Base-by-base conservation (phyloP, 2,329 filamentous ascomycete genomes). In the Beauveria pseudobassiana region DNA sequence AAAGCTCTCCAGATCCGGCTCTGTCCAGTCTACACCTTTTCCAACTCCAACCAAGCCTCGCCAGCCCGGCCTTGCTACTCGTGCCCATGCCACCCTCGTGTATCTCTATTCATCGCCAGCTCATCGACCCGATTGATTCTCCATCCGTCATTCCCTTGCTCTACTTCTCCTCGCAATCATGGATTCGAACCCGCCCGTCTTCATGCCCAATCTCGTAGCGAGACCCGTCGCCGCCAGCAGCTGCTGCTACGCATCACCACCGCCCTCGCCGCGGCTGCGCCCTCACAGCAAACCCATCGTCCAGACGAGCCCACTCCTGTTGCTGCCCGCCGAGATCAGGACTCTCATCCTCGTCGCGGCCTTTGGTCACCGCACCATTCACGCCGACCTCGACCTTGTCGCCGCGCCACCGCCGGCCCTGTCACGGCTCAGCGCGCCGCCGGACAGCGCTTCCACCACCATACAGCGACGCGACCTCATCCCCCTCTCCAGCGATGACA, bases 331-430 rank as follows among this genome's bases (percentile, higher is more conserved):
- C 16, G 58, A 61, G 20, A 40, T 61, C 28, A 48, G 50, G 20
- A 18, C 10, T 30, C 50, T 61, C 28, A 54, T 61, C 42, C 58
- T 61, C 42, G 42, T 48, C 18, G 58, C 58, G 1, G 58, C 58
- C 42, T 61, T 61, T 49, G 58, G 58, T 22, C 26, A 45, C 50
- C 49, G 46, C 30, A 61, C 58, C n/a, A 34, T 61, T 43, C 58
- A 61, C 26, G 28, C n/a, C 45, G 51, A 61, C 42, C 58, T 61
- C 50, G 30, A 53, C 38, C 34, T 52, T 5, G 26, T 26, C 57
- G 4, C 20, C 45, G 20, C 38, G 5, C 2, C n/a, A 12, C 53
- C 12, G 10, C 24, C 12, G n/a, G 3, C n/a, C 20, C 43, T 22
- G 34, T 16, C 42, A 22, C 46, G 34, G 16, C 34, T 38, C 22